Evolutionary conservation across 2,329 filamentous ascomycete species (phyloP).

Genomic region (Aspergillus oerlinghausenensis): DNA sequence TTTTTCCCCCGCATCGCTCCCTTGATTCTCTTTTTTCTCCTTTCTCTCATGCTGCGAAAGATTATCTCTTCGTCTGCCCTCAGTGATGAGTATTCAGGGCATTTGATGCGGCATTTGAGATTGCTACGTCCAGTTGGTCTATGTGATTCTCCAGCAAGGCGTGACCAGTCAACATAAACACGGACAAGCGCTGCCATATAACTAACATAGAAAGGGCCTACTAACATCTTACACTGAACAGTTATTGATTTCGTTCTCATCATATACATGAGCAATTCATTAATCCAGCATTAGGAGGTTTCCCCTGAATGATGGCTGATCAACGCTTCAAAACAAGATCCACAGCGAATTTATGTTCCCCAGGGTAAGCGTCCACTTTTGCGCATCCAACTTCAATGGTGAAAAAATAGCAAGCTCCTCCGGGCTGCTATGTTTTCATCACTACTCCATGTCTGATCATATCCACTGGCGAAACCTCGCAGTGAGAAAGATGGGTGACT

Average conservation of each 20-base stretch:
- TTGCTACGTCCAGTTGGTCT: not conserved
- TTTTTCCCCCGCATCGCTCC: conserved; percentile 7
- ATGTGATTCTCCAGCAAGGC: not conserved
- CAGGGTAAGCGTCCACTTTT: conserved; percentile 4
- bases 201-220: not conserved
- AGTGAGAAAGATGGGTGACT: not conserved
- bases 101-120: not conserved
- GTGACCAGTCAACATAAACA: not conserved
- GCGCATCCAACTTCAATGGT: not conserved
- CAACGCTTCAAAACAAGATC: conserved; percentile 16
- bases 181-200: not conserved
- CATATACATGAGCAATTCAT: conserved; percentile 28
- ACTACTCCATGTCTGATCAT: not conserved
- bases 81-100: not conserved
- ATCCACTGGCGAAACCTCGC: not conserved
- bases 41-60: not conserved
- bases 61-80: not conserved
- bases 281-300: conserved; percentile 22
- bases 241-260: conserved; percentile 19
- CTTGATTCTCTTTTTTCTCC: conserved; percentile 5
- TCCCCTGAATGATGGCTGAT: conserved; percentile 12
- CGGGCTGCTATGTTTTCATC: not conserved
- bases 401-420: not conserved
- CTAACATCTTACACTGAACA: conserved; percentile 6
- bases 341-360: conserved; percentile 9